Conservation (phyloP, 257 asterid genomes). For the Solanum chilense region DNA sequence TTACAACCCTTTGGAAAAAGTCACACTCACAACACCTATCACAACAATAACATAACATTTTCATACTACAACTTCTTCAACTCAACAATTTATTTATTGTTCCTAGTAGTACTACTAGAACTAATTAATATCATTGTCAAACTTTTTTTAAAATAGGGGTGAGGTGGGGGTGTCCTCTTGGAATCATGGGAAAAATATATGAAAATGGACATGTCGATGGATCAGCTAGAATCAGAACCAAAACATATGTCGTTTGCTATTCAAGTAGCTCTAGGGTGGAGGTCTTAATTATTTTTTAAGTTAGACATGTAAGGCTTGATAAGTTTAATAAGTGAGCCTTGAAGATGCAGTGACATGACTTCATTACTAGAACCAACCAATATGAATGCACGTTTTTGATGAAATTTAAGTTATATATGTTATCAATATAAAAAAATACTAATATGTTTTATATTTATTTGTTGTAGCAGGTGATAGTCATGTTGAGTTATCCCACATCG, state of each 20-base stretch:
- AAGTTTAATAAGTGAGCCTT: conserved; percentile 47
- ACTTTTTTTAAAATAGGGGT: not conserved
- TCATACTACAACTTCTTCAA: not conserved
- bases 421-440: not conserved
- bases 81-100: not conserved
- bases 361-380: conserved; percentile 67
- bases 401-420: not conserved
- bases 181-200: not conserved
- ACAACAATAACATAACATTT: not conserved
- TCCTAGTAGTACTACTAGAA: not conserved
- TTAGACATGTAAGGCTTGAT: conserved; percentile 20
- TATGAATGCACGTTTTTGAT: not conserved
- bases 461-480: not conserved
- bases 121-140: not conserved
- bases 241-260: too few species aligned
- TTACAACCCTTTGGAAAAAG: too few species aligned
- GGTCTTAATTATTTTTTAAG: not conserved
- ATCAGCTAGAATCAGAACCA: not conserved
- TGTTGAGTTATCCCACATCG: too few species aligned
- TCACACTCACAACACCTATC: not conserved
- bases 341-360: conserved; percentile 74
- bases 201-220: too few species aligned
- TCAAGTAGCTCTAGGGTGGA: too few species aligned
- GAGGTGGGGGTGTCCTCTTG: not conserved
- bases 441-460: not conserved